Conservation (phyloP, 352 stramenopile species). For the Pythium sp. region DNA sequence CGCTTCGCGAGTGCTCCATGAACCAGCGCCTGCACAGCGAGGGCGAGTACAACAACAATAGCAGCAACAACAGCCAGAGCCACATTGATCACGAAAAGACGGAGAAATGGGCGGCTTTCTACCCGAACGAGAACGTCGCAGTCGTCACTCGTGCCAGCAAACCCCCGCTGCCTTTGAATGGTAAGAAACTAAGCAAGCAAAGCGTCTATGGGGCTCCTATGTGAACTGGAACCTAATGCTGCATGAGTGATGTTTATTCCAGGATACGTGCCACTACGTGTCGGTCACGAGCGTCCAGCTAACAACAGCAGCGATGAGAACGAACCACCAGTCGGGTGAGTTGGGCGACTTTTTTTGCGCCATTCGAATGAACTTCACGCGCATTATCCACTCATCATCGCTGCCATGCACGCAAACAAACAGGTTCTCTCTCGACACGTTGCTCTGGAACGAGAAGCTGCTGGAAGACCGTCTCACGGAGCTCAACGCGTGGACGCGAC, state of each 20-base stretch:
- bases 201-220: not conserved
- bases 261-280: constrained; percentile 62
- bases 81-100: constrained; percentile 21
- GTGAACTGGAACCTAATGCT: not conserved
- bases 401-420: not conserved
- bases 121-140: constrained; percentile 48
- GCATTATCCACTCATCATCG: not conserved
- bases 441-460: constrained; percentile 64
- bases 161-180: constrained; percentile 48
- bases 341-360: not conserved
- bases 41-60: not conserved
- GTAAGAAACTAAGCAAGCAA: constrained; percentile 19
- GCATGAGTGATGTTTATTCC: constrained; percentile 1
- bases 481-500: constrained; percentile 60
- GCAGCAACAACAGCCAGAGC: constrained; percentile 2
- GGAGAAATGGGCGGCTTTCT: constrained; percentile 54
- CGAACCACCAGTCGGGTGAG: constrained; percentile 31
- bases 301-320: constrained; percentile 23
- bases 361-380: not conserved
- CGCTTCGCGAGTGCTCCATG: constrained; percentile 7
- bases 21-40: constrained; percentile 1
- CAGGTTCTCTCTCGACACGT: constrained; percentile 71
- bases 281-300: constrained; percentile 34
- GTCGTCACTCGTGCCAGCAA: constrained; percentile 57
- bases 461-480: constrained; percentile 63